These are phyloP conservation scores for Colletotrichum zoysiae DNA, from an alignment of 2,329 filamentous ascomycete species.

Conservation along the genomic window DNA sequence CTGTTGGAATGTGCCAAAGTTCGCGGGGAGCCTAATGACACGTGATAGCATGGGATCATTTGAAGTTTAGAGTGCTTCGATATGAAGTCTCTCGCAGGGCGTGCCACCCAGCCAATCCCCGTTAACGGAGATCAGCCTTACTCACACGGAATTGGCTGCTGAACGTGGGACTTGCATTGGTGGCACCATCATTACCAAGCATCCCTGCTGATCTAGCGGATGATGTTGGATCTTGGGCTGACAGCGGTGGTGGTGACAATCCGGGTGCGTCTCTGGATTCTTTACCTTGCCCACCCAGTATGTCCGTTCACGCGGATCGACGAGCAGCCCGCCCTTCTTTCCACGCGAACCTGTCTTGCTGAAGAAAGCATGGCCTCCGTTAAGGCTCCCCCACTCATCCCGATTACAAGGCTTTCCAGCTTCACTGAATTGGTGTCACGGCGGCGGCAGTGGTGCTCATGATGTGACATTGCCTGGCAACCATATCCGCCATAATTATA, in stretches of 20 bases:
- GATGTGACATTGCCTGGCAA: not conserved
- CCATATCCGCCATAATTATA: not conserved
- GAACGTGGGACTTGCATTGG: not conserved
- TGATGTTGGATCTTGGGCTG: constrained; percentile 4
- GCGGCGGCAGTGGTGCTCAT: not conserved
- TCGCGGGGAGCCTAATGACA: not conserved
- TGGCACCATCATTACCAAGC: not conserved
- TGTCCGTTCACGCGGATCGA: constrained; percentile 3
- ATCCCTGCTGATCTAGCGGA: not conserved
- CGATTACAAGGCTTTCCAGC: not conserved
- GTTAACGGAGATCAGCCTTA: constrained; percentile 26
- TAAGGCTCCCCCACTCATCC: not conserved
- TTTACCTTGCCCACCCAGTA: not conserved
- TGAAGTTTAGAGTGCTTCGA: constrained; percentile 2
- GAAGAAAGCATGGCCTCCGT: not conserved
- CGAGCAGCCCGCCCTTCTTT: not conserved
- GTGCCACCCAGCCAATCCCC: not conserved
- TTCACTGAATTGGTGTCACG: not conserved
- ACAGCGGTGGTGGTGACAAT: not conserved
- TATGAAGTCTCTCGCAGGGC: constrained; percentile 5
- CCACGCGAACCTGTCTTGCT: not conserved
- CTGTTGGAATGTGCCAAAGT: constrained; percentile 1
- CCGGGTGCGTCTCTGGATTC: not conserved
- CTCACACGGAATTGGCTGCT: constrained; percentile 9
- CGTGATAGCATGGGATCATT: not conserved